Conservation (phyloP, 1,284 basidiomycete genomes). For the Clitocybe nebularis region DNA sequence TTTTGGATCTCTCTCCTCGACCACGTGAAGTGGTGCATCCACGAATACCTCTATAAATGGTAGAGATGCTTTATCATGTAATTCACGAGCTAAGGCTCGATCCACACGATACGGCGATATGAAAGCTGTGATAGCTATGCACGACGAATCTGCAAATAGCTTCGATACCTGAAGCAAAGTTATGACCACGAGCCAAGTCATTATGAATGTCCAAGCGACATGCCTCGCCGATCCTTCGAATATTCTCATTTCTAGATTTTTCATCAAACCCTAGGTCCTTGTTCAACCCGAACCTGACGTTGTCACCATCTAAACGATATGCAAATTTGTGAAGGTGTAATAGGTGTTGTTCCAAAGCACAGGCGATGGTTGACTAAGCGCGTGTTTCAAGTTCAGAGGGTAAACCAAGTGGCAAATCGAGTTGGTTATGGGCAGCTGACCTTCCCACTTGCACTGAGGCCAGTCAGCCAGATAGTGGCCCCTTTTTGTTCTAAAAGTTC, state of each 20-base stretch:
- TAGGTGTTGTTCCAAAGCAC: conserved; percentile 94
- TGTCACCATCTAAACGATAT: conserved; percentile 96
- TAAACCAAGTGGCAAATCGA: conserved; percentile 1
- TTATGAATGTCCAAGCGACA: neutral
- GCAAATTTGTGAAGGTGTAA: conserved; percentile 83
- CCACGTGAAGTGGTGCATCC: conserved; percentile 87
- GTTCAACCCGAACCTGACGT: conserved; percentile 95
- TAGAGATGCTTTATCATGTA: conserved; percentile 74
- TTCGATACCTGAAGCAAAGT: conserved; percentile 72
- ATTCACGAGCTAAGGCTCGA: conserved; percentile 77
- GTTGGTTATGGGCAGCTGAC: conserved; percentile 30
- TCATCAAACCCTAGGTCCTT: conserved; percentile 98
- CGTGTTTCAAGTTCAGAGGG: too few relatives aligned
- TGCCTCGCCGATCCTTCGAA: conserved; percentile 95
- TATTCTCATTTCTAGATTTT: conserved; percentile 94
- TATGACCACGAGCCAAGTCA: neutral
- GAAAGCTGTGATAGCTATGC: conserved; percentile 91
- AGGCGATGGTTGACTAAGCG: conserved; percentile 90
- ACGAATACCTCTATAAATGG: conserved; percentile 95
- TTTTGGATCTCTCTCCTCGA: conserved; percentile 94
- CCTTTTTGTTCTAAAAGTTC: conserved; percentile 76
- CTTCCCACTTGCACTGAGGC: conserved; percentile 88
- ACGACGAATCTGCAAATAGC: conserved; percentile 87
- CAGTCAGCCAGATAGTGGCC: conserved; percentile 93
- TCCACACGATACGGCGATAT: conserved; percentile 97